Conservation (phyloP, 495 filamentous ascomycete species). For the Neurospora sp. region DNA sequence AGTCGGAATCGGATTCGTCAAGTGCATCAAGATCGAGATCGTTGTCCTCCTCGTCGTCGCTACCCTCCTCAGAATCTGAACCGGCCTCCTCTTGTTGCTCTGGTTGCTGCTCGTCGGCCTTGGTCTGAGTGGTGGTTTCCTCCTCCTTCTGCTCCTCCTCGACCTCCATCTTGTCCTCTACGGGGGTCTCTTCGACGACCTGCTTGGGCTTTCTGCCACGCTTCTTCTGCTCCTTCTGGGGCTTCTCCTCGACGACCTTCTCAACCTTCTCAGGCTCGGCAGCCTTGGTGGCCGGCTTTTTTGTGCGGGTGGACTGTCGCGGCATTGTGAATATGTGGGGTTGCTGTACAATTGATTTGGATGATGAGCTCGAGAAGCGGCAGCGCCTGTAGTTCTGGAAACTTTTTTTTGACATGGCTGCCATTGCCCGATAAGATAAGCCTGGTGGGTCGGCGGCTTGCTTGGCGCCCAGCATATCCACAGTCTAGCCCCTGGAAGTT, state of each 20-base stretch:
- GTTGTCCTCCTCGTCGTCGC: conserved; percentile 28
- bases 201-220: conserved; percentile 37
- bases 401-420: conserved; percentile 18
- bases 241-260: conserved; percentile 43
- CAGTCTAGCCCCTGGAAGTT: neutral
- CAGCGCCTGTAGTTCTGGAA: conserved; percentile 6
- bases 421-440: conserved; percentile 24
- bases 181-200: conserved; percentile 11
- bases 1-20: conserved; percentile 29
- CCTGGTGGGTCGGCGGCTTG: neutral
- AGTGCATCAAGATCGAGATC: conserved; percentile 21
- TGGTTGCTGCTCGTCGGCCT: conserved; percentile 29
- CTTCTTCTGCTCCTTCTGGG: conserved; percentile 51
- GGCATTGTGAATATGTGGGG: neutral
- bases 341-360: conserved; percentile 7
- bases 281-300: conserved; percentile 19
- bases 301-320: conserved; percentile 7
- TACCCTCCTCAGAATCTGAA: conserved; percentile 26
- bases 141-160: conserved; percentile 9
- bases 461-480: neutral
- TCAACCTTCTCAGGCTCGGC: conserved; percentile 4
- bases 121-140: conserved; percentile 15
- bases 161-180: conserved; percentile 16
- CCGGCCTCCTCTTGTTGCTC: conserved; percentile 15
- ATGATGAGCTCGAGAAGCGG: conserved; percentile 1